phyloP scores from a whole-genome alignment of 148 eudicot species.

The Rhododendron ferrugineum region DNA sequence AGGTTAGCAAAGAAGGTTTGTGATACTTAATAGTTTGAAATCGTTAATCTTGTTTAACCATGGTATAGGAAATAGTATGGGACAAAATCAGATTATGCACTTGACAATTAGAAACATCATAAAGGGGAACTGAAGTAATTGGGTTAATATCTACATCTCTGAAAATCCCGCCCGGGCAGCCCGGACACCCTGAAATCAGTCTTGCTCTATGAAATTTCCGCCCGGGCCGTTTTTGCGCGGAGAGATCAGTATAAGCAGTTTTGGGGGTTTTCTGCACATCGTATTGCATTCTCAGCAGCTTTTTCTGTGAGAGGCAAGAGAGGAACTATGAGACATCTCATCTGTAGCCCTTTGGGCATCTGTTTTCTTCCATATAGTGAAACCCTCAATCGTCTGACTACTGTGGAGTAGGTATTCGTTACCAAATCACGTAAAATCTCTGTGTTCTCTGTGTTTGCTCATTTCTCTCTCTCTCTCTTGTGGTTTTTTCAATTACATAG shows the following conservation, averaged over 20 bases:
- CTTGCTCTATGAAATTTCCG: neutral
- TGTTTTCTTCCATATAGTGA: neutral
- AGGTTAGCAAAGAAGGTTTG: constrained; percentile 68
- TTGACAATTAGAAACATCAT: neutral
- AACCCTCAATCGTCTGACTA: neutral
- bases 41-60: neutral
- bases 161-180: neutral
- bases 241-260: neutral
- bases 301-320: neutral
- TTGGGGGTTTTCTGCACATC: neutral
- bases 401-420: neutral
- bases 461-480: too few relatives aligned
- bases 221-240: neutral
- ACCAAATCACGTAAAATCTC: too few relatives aligned
- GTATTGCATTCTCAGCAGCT: neutral
- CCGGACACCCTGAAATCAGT: neutral
- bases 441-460: neutral
- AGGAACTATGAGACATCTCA: neutral
- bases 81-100: neutral
- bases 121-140: neutral
- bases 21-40: constrained; percentile 14
- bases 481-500: neutral
- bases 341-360: neutral
- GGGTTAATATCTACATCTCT: neutral
- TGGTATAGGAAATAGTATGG: neutral